phyloP scores from a whole-genome alignment of 345 rosid genomes.

The Draba incana region DNA sequence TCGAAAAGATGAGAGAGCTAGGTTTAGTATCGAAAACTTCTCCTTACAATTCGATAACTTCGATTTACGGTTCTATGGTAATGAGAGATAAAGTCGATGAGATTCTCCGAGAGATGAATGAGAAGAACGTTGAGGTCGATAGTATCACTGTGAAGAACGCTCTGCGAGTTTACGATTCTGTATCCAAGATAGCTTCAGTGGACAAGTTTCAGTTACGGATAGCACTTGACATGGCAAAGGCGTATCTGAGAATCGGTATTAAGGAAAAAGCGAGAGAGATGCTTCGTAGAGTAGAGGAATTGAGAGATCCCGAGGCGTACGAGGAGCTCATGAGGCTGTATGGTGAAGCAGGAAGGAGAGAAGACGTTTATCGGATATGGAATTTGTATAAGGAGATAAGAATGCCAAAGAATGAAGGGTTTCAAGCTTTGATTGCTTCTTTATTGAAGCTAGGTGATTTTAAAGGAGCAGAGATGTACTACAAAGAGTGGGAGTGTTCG shows the following conservation, averaged over 20 bases:
- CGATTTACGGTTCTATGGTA: background rate
- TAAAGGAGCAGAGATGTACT: conserved; percentile 9
- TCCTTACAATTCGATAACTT: conserved; percentile 6
- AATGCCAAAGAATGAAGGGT: background rate
- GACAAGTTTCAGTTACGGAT: background rate
- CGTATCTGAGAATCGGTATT: background rate
- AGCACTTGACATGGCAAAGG: conserved; percentile 19
- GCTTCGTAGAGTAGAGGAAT: conserved; percentile 13
- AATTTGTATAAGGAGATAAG: background rate
- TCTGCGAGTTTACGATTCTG: conserved; percentile 13
- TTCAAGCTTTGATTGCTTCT: conserved; percentile 9
- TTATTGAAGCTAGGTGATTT: conserved; percentile 24
- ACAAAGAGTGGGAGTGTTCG: conserved; percentile 18
- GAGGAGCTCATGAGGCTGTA: conserved; percentile 8
- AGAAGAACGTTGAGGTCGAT: background rate
- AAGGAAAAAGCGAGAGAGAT: conserved; percentile 10
- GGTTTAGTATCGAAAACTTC: background rate
- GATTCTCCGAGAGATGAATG: conserved; percentile 14
- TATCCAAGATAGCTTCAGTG: background rate
- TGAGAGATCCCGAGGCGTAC: background rate
- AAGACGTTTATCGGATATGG: conserved; percentile 26
- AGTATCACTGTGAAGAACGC: conserved; percentile 12
- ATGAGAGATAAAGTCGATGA: background rate
- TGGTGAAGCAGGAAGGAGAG: conserved; percentile 23
- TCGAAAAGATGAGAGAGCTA: conserved; percentile 11